Evolutionary conservation across 768 basidiomycete species (phyloP).

Genomic region (Hebeloma cylindrosporum): DNA sequence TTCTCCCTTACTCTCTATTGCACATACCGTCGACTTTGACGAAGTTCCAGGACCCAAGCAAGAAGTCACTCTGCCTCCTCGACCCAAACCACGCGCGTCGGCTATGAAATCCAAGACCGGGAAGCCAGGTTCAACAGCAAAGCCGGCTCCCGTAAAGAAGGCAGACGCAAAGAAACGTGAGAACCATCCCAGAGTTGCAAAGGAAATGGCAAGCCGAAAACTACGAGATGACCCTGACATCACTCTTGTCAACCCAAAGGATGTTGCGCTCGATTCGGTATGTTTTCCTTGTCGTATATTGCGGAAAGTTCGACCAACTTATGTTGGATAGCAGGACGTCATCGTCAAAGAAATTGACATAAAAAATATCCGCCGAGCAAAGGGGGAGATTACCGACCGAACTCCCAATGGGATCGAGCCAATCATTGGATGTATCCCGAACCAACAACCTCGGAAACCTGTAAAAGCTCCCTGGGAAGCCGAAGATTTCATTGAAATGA

Average conservation of each 20-base stretch:
- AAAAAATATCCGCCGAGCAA: background rate
- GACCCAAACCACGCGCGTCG: conserved; percentile 16
- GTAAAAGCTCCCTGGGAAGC: conserved; percentile 33
- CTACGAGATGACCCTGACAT: conserved; percentile 9
- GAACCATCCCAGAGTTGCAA: too few relatives aligned
- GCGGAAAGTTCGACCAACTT: too few relatives aligned
- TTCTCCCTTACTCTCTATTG: background rate
- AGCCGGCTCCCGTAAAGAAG: conserved; percentile 2
- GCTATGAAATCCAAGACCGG: conserved; percentile 33
- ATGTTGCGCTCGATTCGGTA: background rate
- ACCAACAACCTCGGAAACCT: conserved; percentile 20
- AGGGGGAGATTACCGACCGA: background rate
- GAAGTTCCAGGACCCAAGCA: conserved; percentile 9
- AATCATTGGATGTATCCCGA: too few relatives aligned
- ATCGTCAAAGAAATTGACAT: too few relatives aligned
- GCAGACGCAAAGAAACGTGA: background rate
- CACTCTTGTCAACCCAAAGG: conserved; percentile 3
- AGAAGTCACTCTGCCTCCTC: background rate
- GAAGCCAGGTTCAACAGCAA: conserved; percentile 11
- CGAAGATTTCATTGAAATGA: conserved; percentile 19
- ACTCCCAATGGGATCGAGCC: too few relatives aligned
- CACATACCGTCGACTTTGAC: conserved; percentile 13
- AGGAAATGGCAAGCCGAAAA: too few relatives aligned
- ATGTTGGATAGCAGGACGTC: too few relatives aligned
- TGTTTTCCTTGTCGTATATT: background rate